Conservation (phyloP, 345 rosid species). For the Rhodamnia rubescens region DNA sequence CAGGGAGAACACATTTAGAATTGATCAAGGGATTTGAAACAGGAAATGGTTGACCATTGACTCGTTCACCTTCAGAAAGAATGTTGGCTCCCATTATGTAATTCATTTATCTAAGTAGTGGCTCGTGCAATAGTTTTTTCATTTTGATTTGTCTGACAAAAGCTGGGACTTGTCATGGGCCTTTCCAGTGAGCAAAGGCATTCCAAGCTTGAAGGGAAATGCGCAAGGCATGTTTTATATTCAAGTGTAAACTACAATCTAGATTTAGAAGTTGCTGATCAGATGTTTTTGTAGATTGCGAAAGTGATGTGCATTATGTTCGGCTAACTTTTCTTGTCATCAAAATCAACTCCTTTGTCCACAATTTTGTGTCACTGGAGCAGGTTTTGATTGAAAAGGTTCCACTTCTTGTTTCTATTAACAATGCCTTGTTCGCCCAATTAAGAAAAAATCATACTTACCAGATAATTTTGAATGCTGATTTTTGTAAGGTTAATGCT, state of each 20-base stretch:
- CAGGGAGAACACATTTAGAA: neutral
- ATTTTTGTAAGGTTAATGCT: neutral
- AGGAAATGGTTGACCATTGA: neutral
- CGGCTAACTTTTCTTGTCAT: neutral
- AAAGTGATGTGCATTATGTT: neutral
- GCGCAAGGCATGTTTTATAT: neutral
- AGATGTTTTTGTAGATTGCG: neutral
- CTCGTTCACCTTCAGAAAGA: neutral
- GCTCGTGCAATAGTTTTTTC: neutral
- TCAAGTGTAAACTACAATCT: neutral
- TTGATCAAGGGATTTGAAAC: neutral
- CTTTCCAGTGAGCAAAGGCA: neutral
- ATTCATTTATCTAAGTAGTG: neutral
- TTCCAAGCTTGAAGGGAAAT: neutral
- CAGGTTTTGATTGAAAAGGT: neutral
- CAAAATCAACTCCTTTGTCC: neutral
- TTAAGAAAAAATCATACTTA: neutral
- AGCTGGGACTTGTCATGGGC: neutral
- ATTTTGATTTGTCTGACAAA: neutral
- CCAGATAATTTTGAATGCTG: neutral
- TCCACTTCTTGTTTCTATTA: neutral
- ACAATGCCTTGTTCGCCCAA: neutral
- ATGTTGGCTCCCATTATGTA: neutral
- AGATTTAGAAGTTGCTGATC: neutral
- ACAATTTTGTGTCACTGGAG: neutral